These are phyloP conservation scores for Salix udensis DNA, from an alignment of 345 rosid species.

Conservation along the genomic window DNA sequence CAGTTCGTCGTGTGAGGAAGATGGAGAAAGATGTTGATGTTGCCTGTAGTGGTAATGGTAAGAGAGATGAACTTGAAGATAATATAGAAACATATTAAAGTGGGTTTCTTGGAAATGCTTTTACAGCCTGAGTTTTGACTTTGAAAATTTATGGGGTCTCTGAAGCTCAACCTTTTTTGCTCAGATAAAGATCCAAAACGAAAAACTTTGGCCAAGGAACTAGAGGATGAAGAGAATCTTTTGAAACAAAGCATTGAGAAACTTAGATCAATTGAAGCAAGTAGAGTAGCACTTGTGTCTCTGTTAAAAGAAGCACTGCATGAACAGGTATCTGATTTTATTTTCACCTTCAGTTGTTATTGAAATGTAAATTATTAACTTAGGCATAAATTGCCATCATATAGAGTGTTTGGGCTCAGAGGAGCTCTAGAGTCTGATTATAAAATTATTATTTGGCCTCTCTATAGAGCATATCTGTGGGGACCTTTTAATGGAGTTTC, in stretches of 20 bases:
- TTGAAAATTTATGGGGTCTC: constrained; percentile 9
- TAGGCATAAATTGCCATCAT: neutral
- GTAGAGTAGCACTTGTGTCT: constrained; percentile 66
- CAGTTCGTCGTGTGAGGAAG: constrained; percentile 61
- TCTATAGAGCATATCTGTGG: neutral
- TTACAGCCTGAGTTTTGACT: constrained; percentile 10
- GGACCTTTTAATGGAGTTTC: neutral
- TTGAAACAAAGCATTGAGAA: constrained; percentile 75
- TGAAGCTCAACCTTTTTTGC: constrained; percentile 14
- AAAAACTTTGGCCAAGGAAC: constrained; percentile 54
- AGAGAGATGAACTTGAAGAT: constrained; percentile 2
- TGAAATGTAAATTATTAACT: neutral
- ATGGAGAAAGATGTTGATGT: constrained; percentile 74
- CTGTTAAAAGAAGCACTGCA: constrained; percentile 77
- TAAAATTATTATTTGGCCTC: neutral
- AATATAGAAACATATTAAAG: neutral
- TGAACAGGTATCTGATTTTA: constrained; percentile 52
- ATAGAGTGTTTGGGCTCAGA: neutral
- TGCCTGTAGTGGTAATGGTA: constrained; percentile 58
- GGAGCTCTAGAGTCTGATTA: neutral
- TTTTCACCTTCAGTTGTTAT: neutral
- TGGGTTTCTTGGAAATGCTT: constrained; percentile 2
- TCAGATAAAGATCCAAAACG: constrained; percentile 63
- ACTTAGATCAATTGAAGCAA: constrained; percentile 70
- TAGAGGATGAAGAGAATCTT: constrained; percentile 69